Conservation (phyloP, 495 filamentous ascomycete species). For the Aspergillus conjunctus region DNA sequence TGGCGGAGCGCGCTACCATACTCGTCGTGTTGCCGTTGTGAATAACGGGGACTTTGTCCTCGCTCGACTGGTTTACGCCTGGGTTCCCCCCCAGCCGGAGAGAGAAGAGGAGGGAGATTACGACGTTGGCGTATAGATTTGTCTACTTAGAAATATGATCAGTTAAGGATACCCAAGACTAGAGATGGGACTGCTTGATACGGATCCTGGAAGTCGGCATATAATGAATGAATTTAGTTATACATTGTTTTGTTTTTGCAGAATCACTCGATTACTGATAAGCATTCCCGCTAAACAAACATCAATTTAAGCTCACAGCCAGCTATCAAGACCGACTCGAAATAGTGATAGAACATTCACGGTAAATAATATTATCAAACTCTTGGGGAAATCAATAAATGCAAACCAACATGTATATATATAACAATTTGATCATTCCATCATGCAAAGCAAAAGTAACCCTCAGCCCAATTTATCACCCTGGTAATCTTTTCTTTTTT, state of each 20-base stretch:
- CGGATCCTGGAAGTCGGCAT: background rate
- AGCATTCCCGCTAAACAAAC: too few relatives aligned
- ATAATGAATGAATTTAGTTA: slow-evolving; percentile 4
- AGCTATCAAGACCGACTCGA: too few relatives aligned
- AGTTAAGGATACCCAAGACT: too few relatives aligned
- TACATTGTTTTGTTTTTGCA: background rate
- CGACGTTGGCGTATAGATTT: slow-evolving; percentile 1
- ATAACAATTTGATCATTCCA: background rate
- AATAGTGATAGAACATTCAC: too few relatives aligned
- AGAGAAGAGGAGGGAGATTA: background rate
- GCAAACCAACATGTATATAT: background rate
- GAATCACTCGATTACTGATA: background rate
- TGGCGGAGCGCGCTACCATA: slow-evolving; percentile 65
- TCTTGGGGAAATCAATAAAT: background rate
- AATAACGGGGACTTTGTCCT: slow-evolving; percentile 64
- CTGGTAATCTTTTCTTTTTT: background rate
- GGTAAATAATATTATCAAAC: background rate
- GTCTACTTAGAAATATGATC: too few relatives aligned
- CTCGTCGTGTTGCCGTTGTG: slow-evolving; percentile 61
- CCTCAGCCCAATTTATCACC: background rate
- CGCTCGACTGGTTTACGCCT: slow-evolving; percentile 78
- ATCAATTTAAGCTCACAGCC: too few relatives aligned
- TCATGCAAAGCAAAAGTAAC: background rate
- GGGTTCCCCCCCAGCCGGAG: slow-evolving; percentile 21
- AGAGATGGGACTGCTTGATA: too few relatives aligned